Evolutionary conservation across 1,284 basidiomycete genomes (phyloP).

Genomic region (Termitomyces sp.): DNA sequence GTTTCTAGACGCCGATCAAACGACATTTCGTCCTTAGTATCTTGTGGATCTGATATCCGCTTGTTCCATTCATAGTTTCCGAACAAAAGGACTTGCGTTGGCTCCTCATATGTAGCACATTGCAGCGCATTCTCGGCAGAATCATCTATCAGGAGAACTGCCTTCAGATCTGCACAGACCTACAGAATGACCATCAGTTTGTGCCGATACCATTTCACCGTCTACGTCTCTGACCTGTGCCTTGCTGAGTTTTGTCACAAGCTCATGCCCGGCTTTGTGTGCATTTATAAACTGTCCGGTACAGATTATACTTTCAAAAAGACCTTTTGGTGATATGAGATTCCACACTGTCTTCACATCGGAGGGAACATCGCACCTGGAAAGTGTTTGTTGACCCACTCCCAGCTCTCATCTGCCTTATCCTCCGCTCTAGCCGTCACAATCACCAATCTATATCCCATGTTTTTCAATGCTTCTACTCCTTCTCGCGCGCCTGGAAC

Average conservation of each 20-base stretch:
- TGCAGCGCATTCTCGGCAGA: constrained; percentile 72
- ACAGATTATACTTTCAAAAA: constrained; percentile 69
- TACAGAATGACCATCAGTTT: constrained; percentile 20
- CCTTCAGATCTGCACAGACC: constrained; percentile 62
- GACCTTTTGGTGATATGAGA: constrained; percentile 28
- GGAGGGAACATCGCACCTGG: constrained; percentile 38
- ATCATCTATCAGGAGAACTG: constrained; percentile 72
- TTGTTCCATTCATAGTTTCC: constrained; percentile 77
- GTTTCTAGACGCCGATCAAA: constrained; percentile 53
- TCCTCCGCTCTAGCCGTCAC: constrained; percentile 68
- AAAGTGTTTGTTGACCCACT: constrained; percentile 64
- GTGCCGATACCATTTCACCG: neutral
- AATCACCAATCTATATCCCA: constrained; percentile 68
- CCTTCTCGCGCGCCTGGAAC: constrained; percentile 66
- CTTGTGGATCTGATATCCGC: constrained; percentile 39
- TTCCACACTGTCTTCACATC: neutral
- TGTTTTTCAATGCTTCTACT: constrained; percentile 46
- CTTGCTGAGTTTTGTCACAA: constrained; percentile 61
- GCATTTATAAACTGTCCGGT: constrained; percentile 69
- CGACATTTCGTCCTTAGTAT: constrained; percentile 49
- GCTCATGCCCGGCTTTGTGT: constrained; percentile 40
- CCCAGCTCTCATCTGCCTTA: constrained; percentile 55
- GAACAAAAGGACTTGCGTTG: constrained; percentile 64
- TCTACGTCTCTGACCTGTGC: constrained; percentile 45
- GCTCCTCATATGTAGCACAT: constrained; percentile 37